Percentiles rank a stretch among this genome's conserved stretches.
Evolutionary conservation across 208 protist genomes (phyloP).

Genomic region (Naegleria lovaniensis): DNA sequence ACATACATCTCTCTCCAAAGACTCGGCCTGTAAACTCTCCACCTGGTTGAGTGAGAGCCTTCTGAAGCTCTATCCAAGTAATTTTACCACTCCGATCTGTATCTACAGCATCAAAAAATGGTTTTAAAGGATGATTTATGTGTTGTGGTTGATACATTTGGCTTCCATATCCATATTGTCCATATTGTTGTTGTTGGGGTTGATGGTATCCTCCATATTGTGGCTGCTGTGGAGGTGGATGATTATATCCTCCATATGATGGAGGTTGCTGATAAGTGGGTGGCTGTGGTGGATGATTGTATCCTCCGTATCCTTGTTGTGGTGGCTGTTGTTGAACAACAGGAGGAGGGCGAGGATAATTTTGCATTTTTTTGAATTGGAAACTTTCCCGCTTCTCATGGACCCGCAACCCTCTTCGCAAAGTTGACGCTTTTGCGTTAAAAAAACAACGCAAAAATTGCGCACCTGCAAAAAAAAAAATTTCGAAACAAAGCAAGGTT

Average conservation of each 20-base stretch:
- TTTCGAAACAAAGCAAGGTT: too few species aligned
- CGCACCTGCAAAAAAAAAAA: too few species aligned
- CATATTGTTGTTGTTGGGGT: neutral
- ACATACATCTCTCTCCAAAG: neutral
- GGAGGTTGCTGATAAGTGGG: neutral
- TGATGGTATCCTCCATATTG: neutral
- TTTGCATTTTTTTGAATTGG: too few species aligned
- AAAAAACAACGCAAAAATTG: too few species aligned
- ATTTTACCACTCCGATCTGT: conserved; percentile 59
- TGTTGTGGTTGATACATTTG: neutral
- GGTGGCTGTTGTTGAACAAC: too few species aligned
- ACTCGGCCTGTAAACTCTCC: conserved; percentile 50
- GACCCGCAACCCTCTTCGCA: too few species aligned
- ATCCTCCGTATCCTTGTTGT: neutral
- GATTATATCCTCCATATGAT: neutral
- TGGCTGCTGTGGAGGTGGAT: neutral
- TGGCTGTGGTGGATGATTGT: neutral
- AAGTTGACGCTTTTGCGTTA: too few species aligned
- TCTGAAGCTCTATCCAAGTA: conserved; percentile 63
- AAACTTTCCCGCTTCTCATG: too few species aligned
- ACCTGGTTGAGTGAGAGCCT: conserved; percentile 56
- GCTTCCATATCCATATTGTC: neutral
- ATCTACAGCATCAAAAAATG: conserved; percentile 69
- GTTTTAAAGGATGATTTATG: neutral
- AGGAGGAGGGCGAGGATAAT: too few species aligned